Percentiles rank a stretch among this genome's conserved stretches.
These are phyloP conservation scores for Vitis cinerea DNA, from an alignment of 164 flowering plant species.

Conservation along the genomic window DNA sequence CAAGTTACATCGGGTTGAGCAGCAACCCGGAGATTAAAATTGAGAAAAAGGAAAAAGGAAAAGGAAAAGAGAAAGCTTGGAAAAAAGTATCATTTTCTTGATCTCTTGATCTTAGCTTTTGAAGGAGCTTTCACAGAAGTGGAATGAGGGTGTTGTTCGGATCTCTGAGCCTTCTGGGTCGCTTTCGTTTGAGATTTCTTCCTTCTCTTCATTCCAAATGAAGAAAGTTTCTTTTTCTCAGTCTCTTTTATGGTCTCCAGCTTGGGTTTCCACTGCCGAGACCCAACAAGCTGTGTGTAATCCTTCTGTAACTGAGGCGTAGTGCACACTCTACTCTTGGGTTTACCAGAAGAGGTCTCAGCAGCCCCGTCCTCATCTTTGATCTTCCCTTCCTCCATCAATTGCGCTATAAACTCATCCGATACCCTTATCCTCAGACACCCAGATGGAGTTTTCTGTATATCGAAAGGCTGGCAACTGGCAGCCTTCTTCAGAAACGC, in stretches of 20 bases:
- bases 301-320: constrained; percentile 57
- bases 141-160: not conserved
- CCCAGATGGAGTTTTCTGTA: constrained; percentile 50
- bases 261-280: constrained; percentile 57
- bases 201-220: constrained; percentile 21
- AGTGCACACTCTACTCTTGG: constrained; percentile 36
- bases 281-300: constrained; percentile 50
- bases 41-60: too few relatives aligned
- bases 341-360: not conserved
- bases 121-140: not conserved
- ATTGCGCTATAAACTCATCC: constrained; percentile 55
- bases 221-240: constrained; percentile 9
- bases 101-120: not conserved
- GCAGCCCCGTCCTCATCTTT: not conserved
- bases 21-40: too few relatives aligned
- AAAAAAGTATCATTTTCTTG: not conserved
- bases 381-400: constrained; percentile 26
- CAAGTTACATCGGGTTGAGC: too few relatives aligned
- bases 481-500: constrained; percentile 30
- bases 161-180: not conserved
- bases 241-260: constrained; percentile 54
- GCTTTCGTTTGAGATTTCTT: constrained; percentile 8
- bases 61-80: too few relatives aligned
- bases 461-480: constrained; percentile 42
- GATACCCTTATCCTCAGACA: constrained; percentile 49